Percentiles rank a stretch among this genome's conserved stretches.
These are phyloP conservation scores for Fonsecaea multimorphosa DNA, from an alignment of 2,329 filamentous ascomycete species.

Conservation along the genomic window DNA sequence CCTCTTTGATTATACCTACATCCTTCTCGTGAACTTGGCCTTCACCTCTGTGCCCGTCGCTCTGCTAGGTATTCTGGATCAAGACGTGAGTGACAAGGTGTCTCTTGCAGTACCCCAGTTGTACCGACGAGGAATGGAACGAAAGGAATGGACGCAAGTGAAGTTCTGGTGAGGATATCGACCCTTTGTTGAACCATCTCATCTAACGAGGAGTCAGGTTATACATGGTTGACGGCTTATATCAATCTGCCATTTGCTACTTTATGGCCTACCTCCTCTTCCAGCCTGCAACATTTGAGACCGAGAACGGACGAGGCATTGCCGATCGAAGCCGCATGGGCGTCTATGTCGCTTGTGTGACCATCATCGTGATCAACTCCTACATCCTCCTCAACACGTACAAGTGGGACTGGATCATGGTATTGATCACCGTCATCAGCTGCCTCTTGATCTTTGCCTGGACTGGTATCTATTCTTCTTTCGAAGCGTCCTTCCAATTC, in stretches of 20 bases:
- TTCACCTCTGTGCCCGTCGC: conserved; percentile 96
- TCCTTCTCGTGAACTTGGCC: conserved; percentile 92
- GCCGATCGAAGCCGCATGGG: conserved; percentile 84
- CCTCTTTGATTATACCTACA: conserved; percentile 97
- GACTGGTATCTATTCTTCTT: conserved; percentile 84
- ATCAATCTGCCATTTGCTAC: conserved; percentile 92
- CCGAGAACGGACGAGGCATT: conserved; percentile 74
- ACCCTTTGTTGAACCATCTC: neutral
- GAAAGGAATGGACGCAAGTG: conserved; percentile 90
- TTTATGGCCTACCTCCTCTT: conserved; percentile 90
- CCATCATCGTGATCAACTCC: conserved; percentile 85
- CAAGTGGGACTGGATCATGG: conserved; percentile 96
- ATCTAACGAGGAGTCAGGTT: conserved; percentile 59
- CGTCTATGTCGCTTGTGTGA: conserved; percentile 81
- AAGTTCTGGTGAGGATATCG: conserved; percentile 83
- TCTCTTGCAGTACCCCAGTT: conserved; percentile 93
- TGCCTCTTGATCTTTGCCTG: conserved; percentile 91
- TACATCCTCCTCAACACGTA: conserved; percentile 98
- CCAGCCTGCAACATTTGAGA: conserved; percentile 69
- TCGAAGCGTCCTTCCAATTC: conserved; percentile 65
- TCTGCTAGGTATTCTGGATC: conserved; percentile 94
- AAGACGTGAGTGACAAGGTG: conserved; percentile 93
- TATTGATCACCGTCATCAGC: conserved; percentile 80
- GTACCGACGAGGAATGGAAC: conserved; percentile 93
- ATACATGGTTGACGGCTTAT: conserved; percentile 93